Evolutionary conservation across 805 yeast species (phyloP), one percentile per base, ranked within the genome.

Genomic region (Candida ortonii): DNA sequence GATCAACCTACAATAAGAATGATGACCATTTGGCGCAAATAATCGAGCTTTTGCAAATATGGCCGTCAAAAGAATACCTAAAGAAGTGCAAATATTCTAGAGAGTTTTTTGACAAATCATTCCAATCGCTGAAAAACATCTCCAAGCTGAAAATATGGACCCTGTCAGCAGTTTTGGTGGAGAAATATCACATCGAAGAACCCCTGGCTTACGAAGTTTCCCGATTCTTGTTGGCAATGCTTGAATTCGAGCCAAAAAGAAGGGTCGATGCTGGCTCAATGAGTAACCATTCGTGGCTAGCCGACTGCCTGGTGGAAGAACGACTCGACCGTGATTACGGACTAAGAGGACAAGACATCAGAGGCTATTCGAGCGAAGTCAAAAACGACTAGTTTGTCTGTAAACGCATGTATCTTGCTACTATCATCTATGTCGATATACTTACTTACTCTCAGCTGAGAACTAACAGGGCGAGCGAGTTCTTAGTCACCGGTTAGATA

Each of bases 1-100:
- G 79, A 1, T 55, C 64, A 26, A 52, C 63, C 6, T 72, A 55
- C 50, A 59, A 60, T 28, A 72, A 73, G 44, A 76, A 77, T 52
- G 83, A 77, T 47, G 83, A 77, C 48, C 83, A 77, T 54, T 50
- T 77, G 25, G 81, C 81, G 1, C 83, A 75, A 51, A 74, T 76
- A 27, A 65, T 78, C 23, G 84, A 79, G 50, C 50, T 78, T 30
- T 50, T 72, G 17, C 50, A 57, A 28, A 39, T 46, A 19, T 59
- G 64, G 50, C 68, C 71, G 23, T 23, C 49, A 3, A 55, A 56
- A 28, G 68, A 64, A 12, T 71, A 63, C 46, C 52, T 73, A 17
- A 50, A 53, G 25, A 57, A 60, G 37, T 68, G 73, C 46, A 56
- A 57, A 38, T 55, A 61, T 34, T 52, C 69, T 10, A 47, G 64